Percentiles rank a stretch among this genome's conserved stretches.
Conservation (phyloP, 2,329 filamentous ascomycete species). For the Thielaviopsis euricoi region DNA sequence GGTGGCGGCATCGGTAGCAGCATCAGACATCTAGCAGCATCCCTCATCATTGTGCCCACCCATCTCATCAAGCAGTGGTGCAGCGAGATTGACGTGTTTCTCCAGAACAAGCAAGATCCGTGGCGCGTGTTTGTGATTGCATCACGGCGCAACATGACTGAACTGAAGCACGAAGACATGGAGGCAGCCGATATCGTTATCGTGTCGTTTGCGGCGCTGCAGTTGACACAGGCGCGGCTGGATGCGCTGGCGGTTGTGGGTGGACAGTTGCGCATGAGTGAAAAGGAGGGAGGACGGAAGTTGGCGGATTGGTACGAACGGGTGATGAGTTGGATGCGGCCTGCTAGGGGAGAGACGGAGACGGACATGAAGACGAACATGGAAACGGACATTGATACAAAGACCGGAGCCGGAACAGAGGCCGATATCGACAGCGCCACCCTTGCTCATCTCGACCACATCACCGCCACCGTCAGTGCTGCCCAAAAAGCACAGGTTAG, state of each 20-base stretch:
- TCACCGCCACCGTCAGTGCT: neutral
- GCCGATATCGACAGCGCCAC: constrained; percentile 4
- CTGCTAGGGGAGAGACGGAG: neutral
- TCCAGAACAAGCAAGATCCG: constrained; percentile 10
- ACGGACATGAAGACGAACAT: neutral
- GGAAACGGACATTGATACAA: no score
- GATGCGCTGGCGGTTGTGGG: constrained; percentile 10
- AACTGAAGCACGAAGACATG: constrained; percentile 13
- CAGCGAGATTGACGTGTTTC: constrained; percentile 20
- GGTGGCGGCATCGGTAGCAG: neutral
- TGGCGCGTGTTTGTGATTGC: constrained; percentile 17
- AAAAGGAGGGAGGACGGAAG: constrained; percentile 11
- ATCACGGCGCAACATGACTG: neutral
- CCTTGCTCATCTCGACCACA: neutral
- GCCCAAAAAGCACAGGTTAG: constrained; percentile 3
- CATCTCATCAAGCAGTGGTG: constrained; percentile 26
- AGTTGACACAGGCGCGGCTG: constrained; percentile 3
- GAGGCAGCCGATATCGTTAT: constrained; percentile 23
- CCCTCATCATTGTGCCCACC: constrained; percentile 24
- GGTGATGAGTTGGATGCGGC: constrained; percentile 4
- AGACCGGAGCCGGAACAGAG: neutral
- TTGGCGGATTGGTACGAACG: constrained; percentile 8
- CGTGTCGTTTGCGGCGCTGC: constrained; percentile 15
- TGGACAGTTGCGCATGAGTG: constrained; percentile 8
- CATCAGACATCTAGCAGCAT: constrained; percentile 18